A percentile compares a stretch with the other conserved stretches of the same genome.
Evolutionary conservation across 2,329 filamentous ascomycete species (phyloP).

Genomic region (Beauveria brongniartii): DNA sequence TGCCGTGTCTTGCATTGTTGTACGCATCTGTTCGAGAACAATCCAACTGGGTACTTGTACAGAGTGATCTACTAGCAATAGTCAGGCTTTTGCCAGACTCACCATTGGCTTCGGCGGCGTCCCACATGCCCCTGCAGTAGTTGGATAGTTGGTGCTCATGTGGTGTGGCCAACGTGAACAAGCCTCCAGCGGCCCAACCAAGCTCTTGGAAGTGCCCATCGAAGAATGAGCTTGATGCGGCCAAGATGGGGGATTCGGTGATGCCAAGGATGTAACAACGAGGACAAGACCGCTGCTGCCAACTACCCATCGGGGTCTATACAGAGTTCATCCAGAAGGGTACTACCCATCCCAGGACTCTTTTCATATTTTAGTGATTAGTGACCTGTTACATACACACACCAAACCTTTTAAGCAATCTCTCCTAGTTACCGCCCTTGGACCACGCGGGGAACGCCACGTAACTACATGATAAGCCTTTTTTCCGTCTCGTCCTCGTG

Average conservation of each 20-base stretch:
- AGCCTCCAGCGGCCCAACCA: not conserved
- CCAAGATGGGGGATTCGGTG: not conserved
- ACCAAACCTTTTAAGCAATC: not conserved
- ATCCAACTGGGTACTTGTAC: not conserved
- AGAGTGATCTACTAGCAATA: not conserved
- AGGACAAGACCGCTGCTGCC: not conserved
- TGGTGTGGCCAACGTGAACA: not conserved
- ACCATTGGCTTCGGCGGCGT: not conserved
- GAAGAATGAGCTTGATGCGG: not conserved
- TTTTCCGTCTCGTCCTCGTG: not conserved
- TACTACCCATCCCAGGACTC: not conserved
- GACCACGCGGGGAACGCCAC: conserved; percentile 2
- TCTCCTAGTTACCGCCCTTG: not conserved
- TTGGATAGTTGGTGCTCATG: not conserved
- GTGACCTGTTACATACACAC: not conserved
- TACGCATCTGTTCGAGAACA: too few relatives aligned
- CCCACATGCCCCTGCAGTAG: conserved; percentile 1
- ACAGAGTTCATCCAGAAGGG: not conserved
- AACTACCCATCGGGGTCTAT: not conserved
- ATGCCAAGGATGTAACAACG: not conserved
- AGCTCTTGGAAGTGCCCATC: not conserved
- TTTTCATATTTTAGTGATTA: not conserved
- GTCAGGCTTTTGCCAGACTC: not conserved
- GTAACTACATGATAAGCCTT: not conserved
- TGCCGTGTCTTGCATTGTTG: too few relatives aligned